Percentiles rank a stretch among this genome's conserved stretches.
Conservation (phyloP, 768 basidiomycete species). For the Russula lepida region DNA sequence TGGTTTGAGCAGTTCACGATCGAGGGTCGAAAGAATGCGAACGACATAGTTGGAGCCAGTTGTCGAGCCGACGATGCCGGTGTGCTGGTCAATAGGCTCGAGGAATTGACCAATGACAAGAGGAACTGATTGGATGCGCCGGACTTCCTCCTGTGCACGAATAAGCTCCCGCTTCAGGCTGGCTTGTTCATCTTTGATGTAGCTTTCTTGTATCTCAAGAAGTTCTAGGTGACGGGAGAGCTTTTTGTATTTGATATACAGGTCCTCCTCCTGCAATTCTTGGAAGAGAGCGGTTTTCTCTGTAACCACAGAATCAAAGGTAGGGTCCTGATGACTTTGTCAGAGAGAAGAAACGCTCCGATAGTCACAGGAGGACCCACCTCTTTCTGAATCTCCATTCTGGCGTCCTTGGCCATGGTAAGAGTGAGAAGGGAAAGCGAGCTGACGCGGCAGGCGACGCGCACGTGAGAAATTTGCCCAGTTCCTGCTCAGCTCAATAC, state of each 20-base stretch:
- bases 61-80: constrained; percentile 94
- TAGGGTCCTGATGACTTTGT: constrained; percentile 57
- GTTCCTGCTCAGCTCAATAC: background rate
- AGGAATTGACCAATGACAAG: constrained; percentile 99
- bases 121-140: constrained; percentile 97
- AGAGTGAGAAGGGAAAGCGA: background rate
- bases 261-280: constrained; percentile 81
- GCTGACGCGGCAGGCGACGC: constrained; percentile 21
- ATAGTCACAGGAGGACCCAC: constrained; percentile 33
- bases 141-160: constrained; percentile 98
- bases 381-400: constrained; percentile 75
- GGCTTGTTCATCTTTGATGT: constrained; percentile 98
- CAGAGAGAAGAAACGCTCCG: background rate
- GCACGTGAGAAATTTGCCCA: background rate
- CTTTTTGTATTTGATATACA: constrained; percentile 97
- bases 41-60: constrained; percentile 99
- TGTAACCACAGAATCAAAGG: constrained; percentile 77
- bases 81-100: constrained; percentile 96
- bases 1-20: constrained; percentile 94
- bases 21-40: constrained; percentile 91
- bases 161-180: constrained; percentile 97
- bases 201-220: constrained; percentile 89
- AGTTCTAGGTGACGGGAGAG: constrained; percentile 92
- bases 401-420: constrained; percentile 75
- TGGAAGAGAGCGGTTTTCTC: constrained; percentile 85